Evolutionary conservation across 768 basidiomycete species (phyloP).

Genomic region (Lactifluus subvellereus): DNA sequence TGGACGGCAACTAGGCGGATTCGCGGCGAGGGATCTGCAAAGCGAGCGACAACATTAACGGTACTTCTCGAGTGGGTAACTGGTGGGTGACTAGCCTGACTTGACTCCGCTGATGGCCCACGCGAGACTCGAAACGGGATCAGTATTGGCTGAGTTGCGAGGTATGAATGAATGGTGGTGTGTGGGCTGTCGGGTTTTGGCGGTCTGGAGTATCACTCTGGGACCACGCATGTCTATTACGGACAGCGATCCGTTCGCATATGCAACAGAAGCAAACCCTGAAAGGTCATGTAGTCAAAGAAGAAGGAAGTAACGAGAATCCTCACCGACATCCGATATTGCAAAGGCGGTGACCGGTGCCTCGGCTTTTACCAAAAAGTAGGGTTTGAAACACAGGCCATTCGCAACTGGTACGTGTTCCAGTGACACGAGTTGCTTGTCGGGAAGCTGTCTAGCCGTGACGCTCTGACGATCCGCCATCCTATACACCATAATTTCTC

Average conservation of each 20-base stretch:
- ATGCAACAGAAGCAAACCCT: slow-evolving; percentile 79
- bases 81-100: slow-evolving; percentile 38
- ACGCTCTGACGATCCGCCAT: slow-evolving; percentile 27
- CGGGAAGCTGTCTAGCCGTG: slow-evolving; percentile 27
- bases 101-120: slow-evolving; percentile 62
- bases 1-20: slow-evolving; percentile 59
- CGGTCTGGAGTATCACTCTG: slow-evolving; percentile 51
- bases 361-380: slow-evolving; percentile 48
- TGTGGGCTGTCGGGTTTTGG: slow-evolving; percentile 37
- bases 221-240: slow-evolving; percentile 76
- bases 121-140: slow-evolving; percentile 47
- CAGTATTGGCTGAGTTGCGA: slow-evolving; percentile 35
- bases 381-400: slow-evolving; percentile 50
- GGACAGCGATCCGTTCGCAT: slow-evolving; percentile 50
- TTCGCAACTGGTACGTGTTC: slow-evolving; percentile 40
- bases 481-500: slow-evolving; percentile 52
- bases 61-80: background rate
- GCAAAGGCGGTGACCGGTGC: slow-evolving; percentile 51
- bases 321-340: slow-evolving; percentile 68
- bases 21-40: slow-evolving; percentile 39
- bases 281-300: slow-evolving; percentile 6
- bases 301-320: background rate
- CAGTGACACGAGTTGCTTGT: slow-evolving; percentile 50
- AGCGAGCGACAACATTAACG: background rate
- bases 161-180: slow-evolving; percentile 34